phyloP scores from a whole-genome alignment of 2,329 filamentous ascomycete species.

The Penicillium sp. region DNA sequence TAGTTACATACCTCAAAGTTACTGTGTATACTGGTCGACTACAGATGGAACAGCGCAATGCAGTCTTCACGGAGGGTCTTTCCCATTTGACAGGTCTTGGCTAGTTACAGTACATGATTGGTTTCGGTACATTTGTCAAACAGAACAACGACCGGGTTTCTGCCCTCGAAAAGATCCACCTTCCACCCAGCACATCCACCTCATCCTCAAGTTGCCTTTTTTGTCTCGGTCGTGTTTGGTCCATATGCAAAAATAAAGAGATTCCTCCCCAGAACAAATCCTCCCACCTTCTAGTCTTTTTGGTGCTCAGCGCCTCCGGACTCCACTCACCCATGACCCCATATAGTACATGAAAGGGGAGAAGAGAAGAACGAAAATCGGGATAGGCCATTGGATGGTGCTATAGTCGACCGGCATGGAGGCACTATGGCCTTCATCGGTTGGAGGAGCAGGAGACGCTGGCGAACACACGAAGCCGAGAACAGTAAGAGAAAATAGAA shows the following conservation, averaged over 20 bases:
- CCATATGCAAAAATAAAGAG: constrained; percentile 19
- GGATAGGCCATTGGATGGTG: constrained; percentile 6
- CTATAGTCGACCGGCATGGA: not conserved
- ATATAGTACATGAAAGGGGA: constrained; percentile 26
- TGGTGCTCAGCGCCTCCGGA: constrained; percentile 18
- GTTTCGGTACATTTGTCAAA: constrained; percentile 18
- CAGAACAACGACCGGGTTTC: constrained; percentile 23
- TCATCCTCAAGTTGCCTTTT: constrained; percentile 14
- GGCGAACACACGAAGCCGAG: constrained; percentile 19
- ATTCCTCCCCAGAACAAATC: constrained; percentile 14
- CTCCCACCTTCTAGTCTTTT: constrained; percentile 32
- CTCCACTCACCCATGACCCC: constrained; percentile 20
- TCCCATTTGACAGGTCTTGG: constrained; percentile 23
- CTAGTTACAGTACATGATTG: constrained; percentile 26
- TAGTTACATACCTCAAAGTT: no score
- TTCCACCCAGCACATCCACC: constrained; percentile 4
- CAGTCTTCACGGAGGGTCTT: constrained; percentile 25
- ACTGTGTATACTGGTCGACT: no score
- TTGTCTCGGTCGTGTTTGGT: constrained; percentile 17
- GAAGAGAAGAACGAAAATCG: constrained; percentile 10
- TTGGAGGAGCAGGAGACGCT: constrained; percentile 18
- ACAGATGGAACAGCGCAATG: not conserved
- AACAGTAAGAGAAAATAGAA: constrained; percentile 22
- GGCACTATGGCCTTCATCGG: not conserved
- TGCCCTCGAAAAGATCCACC: constrained; percentile 1